Base-by-base conservation (phyloP, 257 asterid species). In the Lithospermum erythrorhizon region DNA sequence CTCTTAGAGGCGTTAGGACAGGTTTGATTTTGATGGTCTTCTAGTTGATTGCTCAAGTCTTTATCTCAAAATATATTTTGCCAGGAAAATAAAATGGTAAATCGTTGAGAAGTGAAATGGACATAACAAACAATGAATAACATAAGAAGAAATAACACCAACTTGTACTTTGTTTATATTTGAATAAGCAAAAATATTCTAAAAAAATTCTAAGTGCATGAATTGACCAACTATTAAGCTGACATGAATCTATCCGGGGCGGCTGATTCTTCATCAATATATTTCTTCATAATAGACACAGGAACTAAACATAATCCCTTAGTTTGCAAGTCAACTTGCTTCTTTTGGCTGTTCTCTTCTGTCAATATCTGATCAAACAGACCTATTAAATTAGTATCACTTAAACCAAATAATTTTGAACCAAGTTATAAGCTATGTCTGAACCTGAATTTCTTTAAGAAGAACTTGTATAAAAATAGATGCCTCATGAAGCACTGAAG, bases 401-500 rank as follows among this genome's bases (percentile, higher is more conserved):
- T 27, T 35, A 35, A 35, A 35, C 45, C 11, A 35, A 4, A 35
- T 10, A 35, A 35, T 0, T 35, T 19, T 8, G 21, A 55, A 21
- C 2, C 1, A 32, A 59, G 32, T 4, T 20, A n/a, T n/a, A 10
- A 29, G 51, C 6, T 32, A 49, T 51, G 27, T 9, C 29, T 35
- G 35, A 60, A 83, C 90, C 90, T 83, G 62, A 55, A 81, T 78
- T 59, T 81, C 80, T 64, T 76, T 77, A 61, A 76, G 83, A 58
- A 83, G 80, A 64, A 78, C 74, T 63, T 80, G 71, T 70, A 83
- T 78, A 25, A 80, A 76, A 65, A 78, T 27, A 32, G 72, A 76
- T 58, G 90, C 85, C 72, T 83, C 87, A 0, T 76, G 75, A 66
- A 83, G 85, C 53, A 83, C 90, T 5, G 90, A 83, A 58, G 90